phyloP scores from a whole-genome alignment of 305 asterid genomes.

The Fraxinus angustifolia region DNA sequence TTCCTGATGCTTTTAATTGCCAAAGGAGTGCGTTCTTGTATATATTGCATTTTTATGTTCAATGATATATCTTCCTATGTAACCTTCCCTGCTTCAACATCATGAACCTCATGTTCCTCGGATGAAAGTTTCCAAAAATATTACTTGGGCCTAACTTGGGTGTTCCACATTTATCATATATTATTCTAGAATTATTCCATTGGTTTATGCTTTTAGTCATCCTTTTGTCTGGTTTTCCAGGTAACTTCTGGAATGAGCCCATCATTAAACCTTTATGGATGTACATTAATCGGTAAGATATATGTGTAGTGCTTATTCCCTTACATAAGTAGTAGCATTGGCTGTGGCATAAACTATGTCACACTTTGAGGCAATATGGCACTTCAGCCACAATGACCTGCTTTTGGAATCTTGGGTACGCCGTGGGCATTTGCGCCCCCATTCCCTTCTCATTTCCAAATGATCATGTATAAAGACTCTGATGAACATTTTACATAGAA shows the following conservation, averaged over 20 bases:
- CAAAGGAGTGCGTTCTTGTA: not conserved
- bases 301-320: not conserved
- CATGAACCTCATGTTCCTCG: not conserved
- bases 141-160: conserved; percentile 2
- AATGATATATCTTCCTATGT: not conserved
- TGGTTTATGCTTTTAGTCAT: conserved; percentile 7
- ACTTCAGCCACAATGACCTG: not conserved
- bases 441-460: not conserved
- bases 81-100: not conserved
- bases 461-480: not conserved
- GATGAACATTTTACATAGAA: not conserved
- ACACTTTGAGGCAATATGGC: not conserved
- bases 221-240: conserved; percentile 33
- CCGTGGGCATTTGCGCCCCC: not conserved
- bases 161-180: not conserved
- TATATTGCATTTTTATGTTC: not conserved
- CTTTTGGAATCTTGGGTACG: conserved; percentile 9
- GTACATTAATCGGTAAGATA: conserved; percentile 69
- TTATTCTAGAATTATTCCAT: not conserved
- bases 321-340: not conserved
- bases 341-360: not conserved
- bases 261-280: conserved; percentile 71
- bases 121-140: not conserved
- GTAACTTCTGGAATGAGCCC: conserved; percentile 97
- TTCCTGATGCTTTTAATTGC: not conserved